Percentiles rank a stretch among this genome's conserved stretches.
phyloP scores from a whole-genome alignment of 257 asterid species.

The Capsicum baccatum region DNA sequence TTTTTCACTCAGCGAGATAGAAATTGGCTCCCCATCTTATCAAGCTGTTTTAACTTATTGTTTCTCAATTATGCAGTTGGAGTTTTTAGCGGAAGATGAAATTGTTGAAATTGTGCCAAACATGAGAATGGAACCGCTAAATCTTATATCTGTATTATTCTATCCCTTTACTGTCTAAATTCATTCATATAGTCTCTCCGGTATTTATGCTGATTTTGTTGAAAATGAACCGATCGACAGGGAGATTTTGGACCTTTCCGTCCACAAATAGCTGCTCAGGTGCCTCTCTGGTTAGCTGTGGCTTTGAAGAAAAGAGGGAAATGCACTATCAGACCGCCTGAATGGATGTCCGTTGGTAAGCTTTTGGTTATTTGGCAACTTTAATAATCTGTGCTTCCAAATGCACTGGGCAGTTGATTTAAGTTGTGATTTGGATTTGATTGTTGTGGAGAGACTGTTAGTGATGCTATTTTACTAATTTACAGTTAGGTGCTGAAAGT shows the following conservation, averaged over 20 bases:
- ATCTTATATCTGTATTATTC: conserved; percentile 69
- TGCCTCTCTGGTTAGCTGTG: conserved; percentile 91
- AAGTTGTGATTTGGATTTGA: not conserved
- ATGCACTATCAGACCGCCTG: conserved; percentile 83
- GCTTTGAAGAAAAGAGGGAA: conserved; percentile 96
- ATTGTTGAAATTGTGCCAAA: conserved; percentile 77
- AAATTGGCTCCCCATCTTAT: too few species aligned
- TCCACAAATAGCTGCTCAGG: conserved; percentile 75
- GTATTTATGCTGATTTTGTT: not conserved
- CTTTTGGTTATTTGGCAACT: not conserved
- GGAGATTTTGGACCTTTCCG: conserved; percentile 92
- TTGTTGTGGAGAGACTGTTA: not conserved
- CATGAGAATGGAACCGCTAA: conserved; percentile 81
- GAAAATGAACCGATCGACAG: conserved; percentile 43
- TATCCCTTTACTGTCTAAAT: not conserved
- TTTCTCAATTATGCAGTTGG: conserved; percentile 59
- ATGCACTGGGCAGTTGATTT: not conserved
- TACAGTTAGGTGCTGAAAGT: not conserved
- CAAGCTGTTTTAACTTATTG: not conserved
- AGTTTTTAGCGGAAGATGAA: conserved; percentile 98
- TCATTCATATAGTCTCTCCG: not conserved
- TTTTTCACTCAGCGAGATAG: not conserved
- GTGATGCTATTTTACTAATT: not conserved
- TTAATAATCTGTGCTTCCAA: not conserved
- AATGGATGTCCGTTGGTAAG: conserved; percentile 94